phyloP scores from a whole-genome alignment of 2,329 filamentous ascomycete genomes.

The Exophiala aquamarina region DNA sequence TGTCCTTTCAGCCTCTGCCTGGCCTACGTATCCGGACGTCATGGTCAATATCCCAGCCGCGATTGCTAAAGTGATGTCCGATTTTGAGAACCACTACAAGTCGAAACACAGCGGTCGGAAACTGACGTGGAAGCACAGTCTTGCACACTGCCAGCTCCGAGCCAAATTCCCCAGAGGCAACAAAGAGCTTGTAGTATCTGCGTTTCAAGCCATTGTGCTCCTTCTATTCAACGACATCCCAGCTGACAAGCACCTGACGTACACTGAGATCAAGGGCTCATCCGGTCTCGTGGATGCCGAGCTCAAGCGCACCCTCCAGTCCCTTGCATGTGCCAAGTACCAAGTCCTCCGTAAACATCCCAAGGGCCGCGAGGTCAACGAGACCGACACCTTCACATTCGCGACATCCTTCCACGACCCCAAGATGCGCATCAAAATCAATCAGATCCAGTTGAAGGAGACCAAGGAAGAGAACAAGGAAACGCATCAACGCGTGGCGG shows the following conservation, averaged over 20 bases:
- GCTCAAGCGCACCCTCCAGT: slow-evolving; percentile 87
- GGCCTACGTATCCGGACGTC: slow-evolving; percentile 86
- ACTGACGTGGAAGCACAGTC: slow-evolving; percentile 85
- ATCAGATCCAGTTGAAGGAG: slow-evolving; percentile 96
- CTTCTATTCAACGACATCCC: slow-evolving; percentile 80
- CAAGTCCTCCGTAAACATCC: slow-evolving; percentile 83
- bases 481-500: slow-evolving; percentile 84
- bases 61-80: slow-evolving; percentile 72
- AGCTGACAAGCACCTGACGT: slow-evolving; percentile 65
- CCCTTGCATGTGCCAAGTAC: slow-evolving; percentile 85
- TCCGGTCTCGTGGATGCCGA: slow-evolving; percentile 76
- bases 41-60: slow-evolving; percentile 72
- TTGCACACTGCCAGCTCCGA: slow-evolving; percentile 86
- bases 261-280: slow-evolving; percentile 70
- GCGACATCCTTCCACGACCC: slow-evolving; percentile 75
- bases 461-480: slow-evolving; percentile 93
- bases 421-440: slow-evolving; percentile 94
- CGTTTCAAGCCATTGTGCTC: slow-evolving; percentile 88
- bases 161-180: slow-evolving; percentile 75
- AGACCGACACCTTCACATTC: slow-evolving; percentile 79
- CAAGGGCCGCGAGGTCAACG: slow-evolving; percentile 75
- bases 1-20: slow-evolving; percentile 86
- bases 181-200: slow-evolving; percentile 88
- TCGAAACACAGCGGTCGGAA: slow-evolving; percentile 84
- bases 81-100: slow-evolving; percentile 84